A percentile compares a stretch with the other conserved stretches of the same genome.
Conservation (phyloP, 805 yeast genomes). For the Jamesozyma piceae region DNA sequence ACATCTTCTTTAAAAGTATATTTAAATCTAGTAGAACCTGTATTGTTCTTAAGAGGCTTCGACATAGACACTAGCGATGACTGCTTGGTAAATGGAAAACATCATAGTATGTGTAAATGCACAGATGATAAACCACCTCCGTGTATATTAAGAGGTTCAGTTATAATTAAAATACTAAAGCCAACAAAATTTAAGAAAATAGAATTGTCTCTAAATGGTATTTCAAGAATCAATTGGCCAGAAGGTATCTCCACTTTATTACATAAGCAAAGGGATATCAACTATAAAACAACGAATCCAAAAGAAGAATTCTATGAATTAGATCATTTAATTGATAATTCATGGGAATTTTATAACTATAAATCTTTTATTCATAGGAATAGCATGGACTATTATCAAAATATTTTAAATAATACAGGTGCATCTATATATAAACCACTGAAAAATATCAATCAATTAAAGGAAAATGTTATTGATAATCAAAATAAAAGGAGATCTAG, state of each 20-base stretch:
- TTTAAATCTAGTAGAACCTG: conserved; percentile 67
- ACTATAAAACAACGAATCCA: not conserved
- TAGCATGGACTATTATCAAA: not conserved
- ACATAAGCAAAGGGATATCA: conserved; percentile 10
- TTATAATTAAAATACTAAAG: conserved; percentile 56
- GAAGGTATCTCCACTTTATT: conserved; percentile 90
- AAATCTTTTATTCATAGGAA: not conserved
- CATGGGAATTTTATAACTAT: conserved; percentile 71
- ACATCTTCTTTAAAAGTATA: conserved; percentile 56
- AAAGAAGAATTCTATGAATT: conserved; percentile 53
- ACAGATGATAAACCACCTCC: conserved; percentile 2
- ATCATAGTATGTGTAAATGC: not conserved
- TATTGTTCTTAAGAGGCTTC: conserved; percentile 73
- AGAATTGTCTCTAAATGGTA: conserved; percentile 51
- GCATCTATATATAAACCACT: not conserved
- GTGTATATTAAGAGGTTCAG: conserved; percentile 58
- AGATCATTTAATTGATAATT: conserved; percentile 57
- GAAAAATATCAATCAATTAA: not conserved
- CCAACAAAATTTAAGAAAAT: conserved; percentile 61
- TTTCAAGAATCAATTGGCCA: conserved; percentile 82
- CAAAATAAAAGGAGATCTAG: not conserved
- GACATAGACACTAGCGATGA: conserved; percentile 30
- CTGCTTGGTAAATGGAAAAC: not conserved
- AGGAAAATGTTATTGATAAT: not conserved
- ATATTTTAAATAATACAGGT: not conserved